A percentile compares a stretch with the other conserved stretches of the same genome.
These are phyloP conservation scores for Talaromyces nanjingensis DNA, from an alignment of 495 filamentous ascomycete genomes.

Conservation along the genomic window DNA sequence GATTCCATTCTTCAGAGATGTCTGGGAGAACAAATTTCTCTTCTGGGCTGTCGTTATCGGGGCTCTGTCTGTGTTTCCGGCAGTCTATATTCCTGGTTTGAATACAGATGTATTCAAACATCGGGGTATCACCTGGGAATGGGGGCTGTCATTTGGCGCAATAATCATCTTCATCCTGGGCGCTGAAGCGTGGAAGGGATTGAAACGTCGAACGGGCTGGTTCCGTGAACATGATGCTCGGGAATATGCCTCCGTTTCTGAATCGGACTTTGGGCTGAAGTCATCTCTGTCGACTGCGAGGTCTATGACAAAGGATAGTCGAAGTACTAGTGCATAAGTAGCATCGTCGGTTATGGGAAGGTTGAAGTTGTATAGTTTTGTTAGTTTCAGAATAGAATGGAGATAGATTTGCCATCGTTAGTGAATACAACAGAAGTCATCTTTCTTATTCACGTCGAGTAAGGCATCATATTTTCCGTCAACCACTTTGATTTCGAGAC, in stretches of 20 bases:
- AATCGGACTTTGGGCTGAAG: slow-evolving; percentile 2
- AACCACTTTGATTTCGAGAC: background rate
- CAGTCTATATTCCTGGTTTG: slow-evolving; percentile 65
- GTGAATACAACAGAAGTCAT: background rate
- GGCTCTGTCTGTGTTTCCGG: slow-evolving; percentile 60
- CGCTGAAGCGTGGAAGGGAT: slow-evolving; percentile 61
- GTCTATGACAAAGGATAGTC: slow-evolving; percentile 4
- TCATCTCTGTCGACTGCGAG: background rate
- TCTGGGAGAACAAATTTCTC: slow-evolving; percentile 66
- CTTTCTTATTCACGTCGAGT: background rate
- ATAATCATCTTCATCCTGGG: slow-evolving; percentile 53
- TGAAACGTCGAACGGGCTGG: slow-evolving; percentile 40
- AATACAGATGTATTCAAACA: slow-evolving; percentile 71
- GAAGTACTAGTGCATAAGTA: background rate
- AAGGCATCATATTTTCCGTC: background rate
- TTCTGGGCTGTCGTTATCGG: slow-evolving; percentile 68
- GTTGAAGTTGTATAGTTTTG: background rate
- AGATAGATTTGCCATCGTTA: background rate
- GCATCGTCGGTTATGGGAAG: background rate
- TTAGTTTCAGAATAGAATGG: background rate
- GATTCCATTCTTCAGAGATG: slow-evolving; percentile 54
- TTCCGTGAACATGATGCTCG: background rate
- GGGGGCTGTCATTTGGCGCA: slow-evolving; percentile 55
- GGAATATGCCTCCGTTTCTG: background rate
- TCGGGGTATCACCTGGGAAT: slow-evolving; percentile 66